phyloP scores from a whole-genome alignment of 305 asterid species.

The Lippia alba region DNA sequence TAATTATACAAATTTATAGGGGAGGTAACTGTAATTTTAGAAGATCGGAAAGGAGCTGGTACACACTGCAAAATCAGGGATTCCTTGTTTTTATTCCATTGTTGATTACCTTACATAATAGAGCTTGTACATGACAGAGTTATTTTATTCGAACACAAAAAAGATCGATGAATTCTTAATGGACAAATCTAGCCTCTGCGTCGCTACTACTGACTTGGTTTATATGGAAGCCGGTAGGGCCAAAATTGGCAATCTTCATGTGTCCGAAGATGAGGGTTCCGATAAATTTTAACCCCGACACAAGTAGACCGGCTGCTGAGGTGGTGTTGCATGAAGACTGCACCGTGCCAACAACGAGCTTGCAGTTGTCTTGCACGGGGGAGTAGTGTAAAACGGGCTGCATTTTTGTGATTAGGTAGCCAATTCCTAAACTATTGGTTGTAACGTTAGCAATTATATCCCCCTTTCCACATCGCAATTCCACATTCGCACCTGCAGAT shows the following conservation, averaged over 20 bases:
- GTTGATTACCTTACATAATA: background rate
- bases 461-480: conserved; percentile 8
- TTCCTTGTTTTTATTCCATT: conserved; percentile 9
- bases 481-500: conserved; percentile 15
- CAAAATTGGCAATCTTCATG: conserved; percentile 10
- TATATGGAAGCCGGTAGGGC: conserved; percentile 26
- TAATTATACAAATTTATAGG: too few relatives aligned
- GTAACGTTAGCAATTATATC: conserved; percentile 15
- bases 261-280: conserved; percentile 9
- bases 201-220: background rate
- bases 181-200: background rate
- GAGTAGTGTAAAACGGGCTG: conserved; percentile 5
- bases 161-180: too few relatives aligned
- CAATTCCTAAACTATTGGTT: conserved; percentile 23
- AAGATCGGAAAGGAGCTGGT: too few relatives aligned
- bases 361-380: conserved; percentile 13
- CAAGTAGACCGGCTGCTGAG: conserved; percentile 12
- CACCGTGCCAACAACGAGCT: conserved; percentile 13
- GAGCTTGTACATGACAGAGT: too few relatives aligned
- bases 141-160: too few relatives aligned
- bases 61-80: background rate
- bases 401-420: background rate
- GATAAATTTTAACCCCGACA: background rate
- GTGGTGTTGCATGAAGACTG: conserved; percentile 20
- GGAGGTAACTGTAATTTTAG: too few relatives aligned